Percentiles rank a stretch among this genome's conserved stretches.
These are phyloP conservation scores for Pseudocercospora crystallina DNA, from an alignment of 2,329 filamentous ascomycete species.

Conservation along the genomic window DNA sequence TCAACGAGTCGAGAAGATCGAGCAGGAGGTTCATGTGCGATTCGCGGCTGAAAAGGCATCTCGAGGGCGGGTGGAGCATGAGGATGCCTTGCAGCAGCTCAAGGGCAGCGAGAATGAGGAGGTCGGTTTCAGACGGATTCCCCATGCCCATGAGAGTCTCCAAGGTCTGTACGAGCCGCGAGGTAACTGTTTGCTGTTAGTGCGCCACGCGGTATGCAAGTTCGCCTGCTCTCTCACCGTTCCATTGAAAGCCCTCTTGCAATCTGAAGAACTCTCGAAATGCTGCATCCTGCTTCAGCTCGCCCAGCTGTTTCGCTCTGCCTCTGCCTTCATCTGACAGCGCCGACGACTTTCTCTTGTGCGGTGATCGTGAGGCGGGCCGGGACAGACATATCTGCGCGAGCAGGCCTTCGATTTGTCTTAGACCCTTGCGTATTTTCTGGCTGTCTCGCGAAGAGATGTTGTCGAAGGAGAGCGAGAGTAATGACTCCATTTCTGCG, in stretches of 20 bases:
- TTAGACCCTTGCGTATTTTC: constrained; percentile 90
- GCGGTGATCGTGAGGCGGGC: constrained; percentile 33
- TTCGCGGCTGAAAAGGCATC: constrained; percentile 81
- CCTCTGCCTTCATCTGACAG: constrained; percentile 30
- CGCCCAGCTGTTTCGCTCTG: constrained; percentile 60
- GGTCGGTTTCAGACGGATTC: constrained; percentile 77
- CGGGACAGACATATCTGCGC: constrained; percentile 86
- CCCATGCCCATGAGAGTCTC: constrained; percentile 83
- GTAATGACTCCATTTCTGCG: constrained; percentile 77
- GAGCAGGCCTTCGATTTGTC: constrained; percentile 89
- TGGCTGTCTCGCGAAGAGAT: constrained; percentile 85
- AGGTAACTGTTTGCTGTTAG: constrained; percentile 59
- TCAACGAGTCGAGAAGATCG: constrained; percentile 85
- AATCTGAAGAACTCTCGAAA: constrained; percentile 96
- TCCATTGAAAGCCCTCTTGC: constrained; percentile 97
- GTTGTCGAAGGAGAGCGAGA: constrained; percentile 94
- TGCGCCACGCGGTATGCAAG: not conserved
- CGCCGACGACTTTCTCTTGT: constrained; percentile 42
- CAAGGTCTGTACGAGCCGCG: constrained; percentile 79
- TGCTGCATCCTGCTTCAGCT: constrained; percentile 77
- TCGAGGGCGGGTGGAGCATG: constrained; percentile 85
- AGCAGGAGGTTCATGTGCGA: constrained; percentile 96
- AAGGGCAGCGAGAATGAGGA: constrained; percentile 82
- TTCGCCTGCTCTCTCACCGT: constrained; percentile 52
- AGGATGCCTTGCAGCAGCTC: constrained; percentile 86